Evolutionary conservation across 2,329 filamentous ascomycete species (phyloP), one percentile per base, ranked within the genome.

Genomic region (Thermothelomyces thermophilus): DNA sequence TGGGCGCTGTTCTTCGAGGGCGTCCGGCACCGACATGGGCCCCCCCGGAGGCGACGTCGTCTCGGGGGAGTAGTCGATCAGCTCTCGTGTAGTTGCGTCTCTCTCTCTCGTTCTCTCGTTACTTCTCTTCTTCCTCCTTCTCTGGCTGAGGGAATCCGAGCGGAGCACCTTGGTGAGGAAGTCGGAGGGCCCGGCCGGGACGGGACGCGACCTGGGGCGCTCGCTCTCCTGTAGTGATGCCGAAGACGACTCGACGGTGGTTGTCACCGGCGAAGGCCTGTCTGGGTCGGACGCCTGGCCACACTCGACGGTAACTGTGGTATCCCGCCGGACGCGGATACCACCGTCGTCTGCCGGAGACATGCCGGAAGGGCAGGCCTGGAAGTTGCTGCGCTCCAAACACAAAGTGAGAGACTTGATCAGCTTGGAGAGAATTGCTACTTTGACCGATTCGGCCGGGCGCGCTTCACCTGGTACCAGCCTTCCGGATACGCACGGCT

Each of bases 1-100:
- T 2, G 63, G 63, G 17, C 40, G 54, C 51, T 24, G 63, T 52
- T 33, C 59, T 52, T 28, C 58, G 36, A 53, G 50, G 17, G 58
- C 31, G 41, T 68, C 66, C 1, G 64, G 69, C 33, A 69, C 64
- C 5, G 75, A 75, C 72, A 78, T 76, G 58, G 66, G 70, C 59
- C 77, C 78, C 20, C 65, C 63, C 2, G 71, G 65, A 5, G 76
- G 76, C 1, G 76, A 75, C 22, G 72, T 66, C 19, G 70, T 70
- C 36, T 69, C 73, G 48, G 67, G 71, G 40, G 80, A 60, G 51
- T 79, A 79, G n/a, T 75, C 70, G 36, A 72, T 65, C 41, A 78
- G 62, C 5, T 65, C 64, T 14, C 30, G n/a, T n/a, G n/a, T n/a
- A n/a, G n/a, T n/a, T n/a, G n/a, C n/a, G n/a, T n/a, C n/a, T n/a